Conservation (phyloP, 202 grass and related monocot species). For the Saccharum hybrid region DNA sequence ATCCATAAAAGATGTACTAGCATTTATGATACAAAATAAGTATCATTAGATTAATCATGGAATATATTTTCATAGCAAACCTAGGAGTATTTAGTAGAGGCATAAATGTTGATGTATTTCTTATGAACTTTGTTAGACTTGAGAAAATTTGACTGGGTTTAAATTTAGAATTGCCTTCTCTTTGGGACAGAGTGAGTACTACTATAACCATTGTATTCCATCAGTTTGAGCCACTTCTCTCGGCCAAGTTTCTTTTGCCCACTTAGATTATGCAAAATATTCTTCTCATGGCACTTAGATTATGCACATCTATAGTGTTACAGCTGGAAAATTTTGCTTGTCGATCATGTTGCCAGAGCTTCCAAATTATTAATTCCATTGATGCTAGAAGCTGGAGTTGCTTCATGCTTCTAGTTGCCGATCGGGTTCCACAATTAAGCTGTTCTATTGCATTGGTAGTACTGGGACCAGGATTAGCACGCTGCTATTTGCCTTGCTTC, state of each 20-base stretch:
- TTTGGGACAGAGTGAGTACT: background rate
- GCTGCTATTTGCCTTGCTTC: conserved; percentile 13
- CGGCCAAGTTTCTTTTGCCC: background rate
- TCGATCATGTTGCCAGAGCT: background rate
- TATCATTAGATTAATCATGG: background rate
- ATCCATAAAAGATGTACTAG: background rate
- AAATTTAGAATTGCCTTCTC: background rate
- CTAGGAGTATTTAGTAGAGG: no score
- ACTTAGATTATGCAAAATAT: background rate
- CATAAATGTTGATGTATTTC: no score
- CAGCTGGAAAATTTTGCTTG: background rate
- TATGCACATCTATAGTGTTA: background rate
- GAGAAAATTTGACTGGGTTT: background rate
- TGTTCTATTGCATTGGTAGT: conserved; percentile 1
- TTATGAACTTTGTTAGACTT: background rate
- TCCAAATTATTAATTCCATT: background rate
- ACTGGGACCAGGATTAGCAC: background rate
- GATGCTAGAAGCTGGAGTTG: background rate
- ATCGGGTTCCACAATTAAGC: background rate
- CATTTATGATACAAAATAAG: background rate
- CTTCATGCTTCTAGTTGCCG: background rate
- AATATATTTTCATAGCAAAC: background rate
- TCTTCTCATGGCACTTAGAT: background rate
- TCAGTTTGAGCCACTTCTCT: background rate
- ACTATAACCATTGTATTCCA: background rate